Base-by-base conservation (phyloP, 805 yeast genomes). In the Starmerella powellii region DNA sequence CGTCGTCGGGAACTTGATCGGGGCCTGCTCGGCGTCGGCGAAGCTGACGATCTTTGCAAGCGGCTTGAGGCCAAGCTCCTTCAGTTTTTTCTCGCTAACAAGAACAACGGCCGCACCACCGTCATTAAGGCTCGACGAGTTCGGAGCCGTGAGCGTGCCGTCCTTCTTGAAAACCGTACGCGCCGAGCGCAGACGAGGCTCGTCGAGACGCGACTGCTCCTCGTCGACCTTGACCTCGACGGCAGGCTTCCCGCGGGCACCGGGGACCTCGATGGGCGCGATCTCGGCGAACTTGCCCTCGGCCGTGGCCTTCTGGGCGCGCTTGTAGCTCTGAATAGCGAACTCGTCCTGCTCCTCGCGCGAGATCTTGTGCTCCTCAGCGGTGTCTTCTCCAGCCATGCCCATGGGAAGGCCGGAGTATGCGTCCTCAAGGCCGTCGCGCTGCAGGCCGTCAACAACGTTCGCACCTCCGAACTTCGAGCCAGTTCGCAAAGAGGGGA, bases 1-100 rank as follows among this genome's bases (percentile, higher is more conserved):
- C 24, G 97, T 86, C 65, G 91, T 81, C 42, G 98, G 88, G 73
- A 91, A 91, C 67, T 87, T 93, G 55, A 80, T 73, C 52, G 99
- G 98, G 34, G 77, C 76, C 63, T 85, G 87, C 44, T 94, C 98
- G 57, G 97, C 97, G 63, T 91, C 99, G 65, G 94, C 98, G 94
- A 95, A 88, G 47, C 95, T 94, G 41, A 73, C 61, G 56, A 91
- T 79, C 63, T 77, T 76, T 47, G 95, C 97, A 49, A 91, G 62
- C 50, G 99, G 98, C 61, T 70, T 85, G 59, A 91, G 68, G 35
- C 80, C 80, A 55, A 86, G 74, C 71, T 87, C 95, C 62, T 76
- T 75, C 56, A 87, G 71, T 69, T 87, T 86, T 49, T 67, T 67
- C 60, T 76, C 96, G 45, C 94, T 81, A 40, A 85, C 91, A 53